Evolutionary conservation across 345 rosid genomes (phyloP), one percentile per base, ranked within the genome.

Genomic region (Gossypium raimondii): DNA sequence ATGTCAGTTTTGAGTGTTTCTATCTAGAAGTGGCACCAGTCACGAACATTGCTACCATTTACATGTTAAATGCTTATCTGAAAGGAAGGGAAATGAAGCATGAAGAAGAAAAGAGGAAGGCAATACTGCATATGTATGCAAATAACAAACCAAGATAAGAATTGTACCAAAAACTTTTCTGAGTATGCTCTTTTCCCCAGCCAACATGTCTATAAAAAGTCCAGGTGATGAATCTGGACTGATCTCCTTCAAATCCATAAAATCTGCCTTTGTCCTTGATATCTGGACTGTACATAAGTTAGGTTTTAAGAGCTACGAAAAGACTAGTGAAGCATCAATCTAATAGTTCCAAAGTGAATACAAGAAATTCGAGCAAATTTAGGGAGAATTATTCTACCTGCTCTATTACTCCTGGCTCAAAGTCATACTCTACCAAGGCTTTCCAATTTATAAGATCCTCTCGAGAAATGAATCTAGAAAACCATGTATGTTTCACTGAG

Each of bases 251-350:
- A 82, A 79, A 78, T 94, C 98, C 87, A 88, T 94, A 85, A 86
- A 94, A 25, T 85, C 87, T 69, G 83, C 86, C 77, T 84, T 86
- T 81, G 76, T 86, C 84, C 89, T 94, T 82, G 92, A 94, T 86
- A 94, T 88, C 98, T 94, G 95, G 90, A 92, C 94, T 92, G 97
- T 78, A 85, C 78, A 89, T 82, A 88, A 93, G 93, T 88, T 87
- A 94, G 91, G 82, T 83, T 84, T 85, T 83, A 82, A 89, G 73
- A 83, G 78, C 80, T 9, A 80, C 73, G 76, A 77, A 73, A 82
- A 11, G 81, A 73, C 67, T 77, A 65, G 57, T 22, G 57, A 78
- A 80, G 63, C 55, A 76, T 78, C 73, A 70, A 48, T 73, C 34
- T 48, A 24, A 51, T 17, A 55, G 14, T 59, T 24, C 38, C 53